Percentiles rank a stretch among this genome's conserved stretches.
phyloP scores from a whole-genome alignment of 208 protist species.

The Leishmania tarentolae region DNA sequence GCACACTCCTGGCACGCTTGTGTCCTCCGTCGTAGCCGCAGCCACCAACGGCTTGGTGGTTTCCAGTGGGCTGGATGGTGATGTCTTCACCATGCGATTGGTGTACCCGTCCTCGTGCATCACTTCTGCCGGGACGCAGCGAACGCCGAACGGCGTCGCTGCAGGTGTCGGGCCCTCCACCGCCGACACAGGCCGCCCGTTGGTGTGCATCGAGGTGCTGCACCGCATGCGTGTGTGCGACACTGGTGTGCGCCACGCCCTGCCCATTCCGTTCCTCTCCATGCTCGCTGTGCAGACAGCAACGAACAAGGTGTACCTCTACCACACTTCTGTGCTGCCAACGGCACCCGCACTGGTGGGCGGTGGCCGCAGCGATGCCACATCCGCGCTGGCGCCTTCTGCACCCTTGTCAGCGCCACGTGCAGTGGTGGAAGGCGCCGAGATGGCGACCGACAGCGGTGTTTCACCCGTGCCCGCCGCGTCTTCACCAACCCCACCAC shows the following conservation, averaged over 20 bases:
- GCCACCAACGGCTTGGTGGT: constrained; percentile 37
- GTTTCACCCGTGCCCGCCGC: not conserved
- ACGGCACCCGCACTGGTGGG: constrained; percentile 17
- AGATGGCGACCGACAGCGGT: not conserved
- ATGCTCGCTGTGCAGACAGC: constrained; percentile 49
- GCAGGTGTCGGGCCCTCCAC: not conserved
- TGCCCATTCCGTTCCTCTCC: constrained; percentile 35
- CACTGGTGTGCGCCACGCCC: constrained; percentile 37
- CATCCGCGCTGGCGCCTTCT: constrained; percentile 34
- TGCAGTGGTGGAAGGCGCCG: not conserved
- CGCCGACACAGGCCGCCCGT: constrained; percentile 6
- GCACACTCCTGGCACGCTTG: constrained; percentile 34
- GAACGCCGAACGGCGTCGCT: not conserved
- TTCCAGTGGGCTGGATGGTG: constrained; percentile 45
- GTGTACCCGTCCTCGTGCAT: constrained; percentile 4
- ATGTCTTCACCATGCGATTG: constrained; percentile 41
- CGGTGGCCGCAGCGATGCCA: constrained; percentile 7
- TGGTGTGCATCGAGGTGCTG: constrained; percentile 32
- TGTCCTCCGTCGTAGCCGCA: constrained; percentile 36
- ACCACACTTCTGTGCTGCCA: constrained; percentile 29
- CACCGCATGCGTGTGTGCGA: constrained; percentile 27
- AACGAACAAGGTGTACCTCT: constrained; percentile 32
- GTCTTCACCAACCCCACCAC: constrained; percentile 4
- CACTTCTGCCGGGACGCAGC: not conserved
- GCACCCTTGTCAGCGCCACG: constrained; percentile 36